These are phyloP conservation scores for Alternaria alternata DNA, from an alignment of 2,329 filamentous ascomycete genomes.

Conservation along the genomic window DNA sequence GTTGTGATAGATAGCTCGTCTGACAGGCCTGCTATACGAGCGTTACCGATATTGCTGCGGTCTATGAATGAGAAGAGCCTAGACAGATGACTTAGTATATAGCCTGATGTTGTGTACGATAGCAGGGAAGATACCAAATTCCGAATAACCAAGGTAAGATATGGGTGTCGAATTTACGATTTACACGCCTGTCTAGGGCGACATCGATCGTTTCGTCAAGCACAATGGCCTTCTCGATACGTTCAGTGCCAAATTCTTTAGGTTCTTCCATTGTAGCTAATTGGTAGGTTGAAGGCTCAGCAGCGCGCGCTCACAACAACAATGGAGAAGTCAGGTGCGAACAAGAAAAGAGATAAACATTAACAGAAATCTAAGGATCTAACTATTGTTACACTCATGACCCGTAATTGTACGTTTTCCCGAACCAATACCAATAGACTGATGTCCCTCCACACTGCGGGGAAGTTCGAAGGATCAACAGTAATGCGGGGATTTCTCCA, in stretches of 20 bases:
- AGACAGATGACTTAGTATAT: neutral
- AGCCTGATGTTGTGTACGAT: neutral
- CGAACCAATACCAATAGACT: slow-evolving; percentile 1
- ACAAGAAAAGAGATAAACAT: neutral
- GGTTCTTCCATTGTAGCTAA: slow-evolving; percentile 8
- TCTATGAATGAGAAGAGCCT: slow-evolving; percentile 59
- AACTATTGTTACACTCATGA: neutral
- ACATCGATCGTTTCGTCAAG: neutral
- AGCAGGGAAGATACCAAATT: slow-evolving; percentile 43
- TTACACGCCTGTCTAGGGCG: slow-evolving; percentile 47
- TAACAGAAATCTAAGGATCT: neutral
- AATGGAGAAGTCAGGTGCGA: neutral
- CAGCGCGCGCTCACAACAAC: neutral
- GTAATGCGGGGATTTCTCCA: slow-evolving; percentile 6
- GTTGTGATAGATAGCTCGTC: slow-evolving; percentile 51
- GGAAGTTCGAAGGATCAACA: slow-evolving; percentile 6
- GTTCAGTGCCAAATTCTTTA: neutral
- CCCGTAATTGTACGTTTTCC: neutral
- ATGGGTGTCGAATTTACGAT: slow-evolving; percentile 53
- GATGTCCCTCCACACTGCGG: slow-evolving; percentile 4
- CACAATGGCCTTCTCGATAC: slow-evolving; percentile 8
- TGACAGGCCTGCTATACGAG: slow-evolving; percentile 53
- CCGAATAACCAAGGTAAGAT: slow-evolving; percentile 58
- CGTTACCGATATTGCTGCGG: slow-evolving; percentile 54
- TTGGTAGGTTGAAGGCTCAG: neutral